Evolutionary conservation across 2,329 filamentous ascomycete genomes (phyloP), one percentile per base, ranked within the genome.

Genomic region (Xylaria sp.): DNA sequence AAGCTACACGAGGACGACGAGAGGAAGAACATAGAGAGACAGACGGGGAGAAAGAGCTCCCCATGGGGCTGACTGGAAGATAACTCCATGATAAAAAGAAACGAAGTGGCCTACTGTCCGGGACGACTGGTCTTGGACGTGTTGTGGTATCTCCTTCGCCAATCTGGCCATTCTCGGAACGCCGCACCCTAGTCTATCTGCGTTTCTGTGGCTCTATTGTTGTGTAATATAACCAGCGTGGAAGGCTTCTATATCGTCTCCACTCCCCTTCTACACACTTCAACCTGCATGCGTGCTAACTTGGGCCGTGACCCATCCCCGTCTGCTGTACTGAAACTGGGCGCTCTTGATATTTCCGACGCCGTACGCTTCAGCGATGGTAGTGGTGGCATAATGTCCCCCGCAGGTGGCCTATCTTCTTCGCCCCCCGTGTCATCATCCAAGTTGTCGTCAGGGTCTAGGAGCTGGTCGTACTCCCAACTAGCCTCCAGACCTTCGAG

Each of bases 401-500:
- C 81, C 4, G 81, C 82, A 8, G 81, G 78, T 7, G 79, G 78
- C 17, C 76, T 71, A 47, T 73, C 71, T 52, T 74, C 70, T 40
- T 78, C 76, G 15, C 78, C 76, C 9, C 69, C 60, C n/a, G 67
- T 68, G 49, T 75, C 74, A 57, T 75, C 74, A 19, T 77, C 75
- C 31, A 74, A 75, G 10, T 73, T 74, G 23, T 75, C 73, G 46
- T 71, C 71, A 11, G 69, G 74, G 68, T 87, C 85, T 7, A 87
- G 77, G 40, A 80, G 72, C 5, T 73, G 67, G 59, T 87, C 84
- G 58, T 80, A 79, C 0, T 73, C 77, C 85, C 85, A 87, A 64
- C 81, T 80, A 3, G 77, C 78, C 65, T 87, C 85, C 0, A 87
- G 76, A 1, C 83, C 83, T 11, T 82, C 77, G 6, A 83, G 73